Conservation (phyloP, 1,139 yeast genomes). For the Kurtzmaniella quercitrusa region DNA sequence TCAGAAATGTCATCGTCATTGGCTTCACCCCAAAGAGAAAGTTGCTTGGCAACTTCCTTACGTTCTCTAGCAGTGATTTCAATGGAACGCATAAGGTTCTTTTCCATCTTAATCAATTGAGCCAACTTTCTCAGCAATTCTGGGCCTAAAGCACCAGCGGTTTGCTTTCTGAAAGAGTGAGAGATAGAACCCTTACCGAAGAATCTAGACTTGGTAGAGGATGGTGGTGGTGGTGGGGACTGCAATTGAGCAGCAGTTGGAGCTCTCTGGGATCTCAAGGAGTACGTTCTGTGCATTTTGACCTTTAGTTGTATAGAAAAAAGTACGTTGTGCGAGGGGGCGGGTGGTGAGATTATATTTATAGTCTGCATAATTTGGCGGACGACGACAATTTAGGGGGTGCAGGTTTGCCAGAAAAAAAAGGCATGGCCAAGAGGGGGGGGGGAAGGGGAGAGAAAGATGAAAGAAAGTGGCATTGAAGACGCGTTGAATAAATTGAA, state of each 20-base stretch:
- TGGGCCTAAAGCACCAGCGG: constrained; percentile 77
- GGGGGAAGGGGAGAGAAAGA: constrained; percentile 1
- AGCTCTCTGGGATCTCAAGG: constrained; percentile 73
- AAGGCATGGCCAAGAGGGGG: background rate
- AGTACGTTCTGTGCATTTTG: constrained; percentile 76
- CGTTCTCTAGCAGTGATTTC: constrained; percentile 77
- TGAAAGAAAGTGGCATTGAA: constrained; percentile 1
- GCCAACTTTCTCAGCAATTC: constrained; percentile 75
- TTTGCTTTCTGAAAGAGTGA: constrained; percentile 60
- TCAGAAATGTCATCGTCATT: constrained; percentile 84
- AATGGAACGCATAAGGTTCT: constrained; percentile 73
- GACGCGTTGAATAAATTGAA: background rate
- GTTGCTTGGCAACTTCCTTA: constrained; percentile 78
- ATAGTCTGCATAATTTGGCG: background rate
- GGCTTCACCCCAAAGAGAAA: constrained; percentile 81
- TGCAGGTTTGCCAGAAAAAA: background rate
- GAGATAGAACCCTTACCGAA: constrained; percentile 72
- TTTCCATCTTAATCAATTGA: constrained; percentile 76
- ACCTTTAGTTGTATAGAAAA: background rate
- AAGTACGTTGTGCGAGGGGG: background rate
- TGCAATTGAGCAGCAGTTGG: constrained; percentile 81
- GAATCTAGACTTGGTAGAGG: constrained; percentile 63
- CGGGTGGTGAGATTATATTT: constrained; percentile 1
- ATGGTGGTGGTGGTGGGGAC: constrained; percentile 77
- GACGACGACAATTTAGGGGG: constrained; percentile 1